Evolutionary conservation across 2,329 filamentous ascomycete genomes (phyloP), one percentile per base, ranked within the genome.

Genomic region (Pestalotiopsis sp.): DNA sequence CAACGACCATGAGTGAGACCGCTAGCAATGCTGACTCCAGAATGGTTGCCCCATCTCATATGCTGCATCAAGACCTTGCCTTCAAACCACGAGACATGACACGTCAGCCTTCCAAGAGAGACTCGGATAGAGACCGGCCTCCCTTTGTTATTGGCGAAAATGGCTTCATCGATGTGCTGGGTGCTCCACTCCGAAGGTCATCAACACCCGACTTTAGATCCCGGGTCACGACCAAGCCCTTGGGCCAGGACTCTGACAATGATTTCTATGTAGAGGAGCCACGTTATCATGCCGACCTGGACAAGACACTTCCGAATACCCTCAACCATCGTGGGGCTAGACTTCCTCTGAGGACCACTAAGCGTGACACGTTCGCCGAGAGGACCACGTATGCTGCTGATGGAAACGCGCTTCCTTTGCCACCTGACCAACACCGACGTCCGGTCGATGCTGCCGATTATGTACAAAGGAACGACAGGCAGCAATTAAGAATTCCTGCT

Each of bases 21-120:
- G 73, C 74, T 74, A 78, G 77, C 71, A 78, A 76, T 69, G 68
- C 71, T 71, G 77, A 77, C 58, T 69, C 74, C 61, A 76, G 72
- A 65, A 67, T 72, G 38, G 69, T 69, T 9, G 69, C 73, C 20
- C 72, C 73, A 69, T 74, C 72, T 68, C 72, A 72, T 36, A 41
- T 70, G 67, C 70, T 71, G 20, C 69, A 69, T 58, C 74, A 74
- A 67, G 66, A 65, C 64, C 23, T 17, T 13, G 45, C 56, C 45
- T 73, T 76, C 69, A 74, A 74, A 64, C 73, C 70, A 61, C 74
- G 73, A 65, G 71, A 73, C 13, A 70, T 69, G 67, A 72, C 74
- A 70, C 77, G 71, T 66, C 75, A 74, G 64, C 72, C 71, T n/a
- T 69, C 72, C 20, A 75, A 75, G 63, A 72, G 72, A 49, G 74